phyloP scores from a whole-genome alignment of 2,329 filamentous ascomycete genomes.

The Pyricularia pennisetigena region DNA sequence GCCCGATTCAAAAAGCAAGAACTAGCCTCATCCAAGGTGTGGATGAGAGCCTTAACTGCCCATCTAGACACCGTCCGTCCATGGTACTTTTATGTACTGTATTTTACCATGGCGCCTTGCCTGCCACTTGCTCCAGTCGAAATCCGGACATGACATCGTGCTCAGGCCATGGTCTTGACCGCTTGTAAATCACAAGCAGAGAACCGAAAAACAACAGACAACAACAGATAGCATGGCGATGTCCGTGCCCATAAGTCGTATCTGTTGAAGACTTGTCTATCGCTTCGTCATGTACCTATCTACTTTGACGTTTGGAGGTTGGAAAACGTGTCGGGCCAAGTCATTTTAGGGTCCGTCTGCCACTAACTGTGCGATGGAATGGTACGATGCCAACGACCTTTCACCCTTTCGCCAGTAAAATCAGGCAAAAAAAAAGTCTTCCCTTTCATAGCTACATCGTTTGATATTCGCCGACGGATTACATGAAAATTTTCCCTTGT shows the following conservation, averaged over 20 bases:
- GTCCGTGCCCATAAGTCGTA: background rate
- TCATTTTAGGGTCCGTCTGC: background rate
- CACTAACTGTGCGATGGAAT: background rate
- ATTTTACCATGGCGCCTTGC: background rate
- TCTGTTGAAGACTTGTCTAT: background rate
- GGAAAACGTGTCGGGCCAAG: background rate
- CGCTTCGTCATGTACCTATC: background rate
- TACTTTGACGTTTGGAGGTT: background rate
- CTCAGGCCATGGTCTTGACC: background rate
- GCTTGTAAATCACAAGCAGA: background rate
- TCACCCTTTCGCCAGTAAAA: background rate
- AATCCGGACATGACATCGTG: background rate
- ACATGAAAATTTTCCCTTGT: background rate
- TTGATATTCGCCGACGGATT: background rate
- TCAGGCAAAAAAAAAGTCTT: background rate
- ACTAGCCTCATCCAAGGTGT: background rate
- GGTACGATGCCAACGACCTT: background rate
- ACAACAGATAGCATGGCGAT: background rate
- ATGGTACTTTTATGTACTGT: background rate
- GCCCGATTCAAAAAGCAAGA: background rate
- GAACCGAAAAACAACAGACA: background rate
- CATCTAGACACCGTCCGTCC: background rate
- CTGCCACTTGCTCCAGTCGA: background rate
- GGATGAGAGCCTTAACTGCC: background rate
- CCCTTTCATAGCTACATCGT: background rate